These are phyloP conservation scores for Rosa rugosa DNA, from an alignment of 306 rosid genomes.

Conservation along the genomic window DNA sequence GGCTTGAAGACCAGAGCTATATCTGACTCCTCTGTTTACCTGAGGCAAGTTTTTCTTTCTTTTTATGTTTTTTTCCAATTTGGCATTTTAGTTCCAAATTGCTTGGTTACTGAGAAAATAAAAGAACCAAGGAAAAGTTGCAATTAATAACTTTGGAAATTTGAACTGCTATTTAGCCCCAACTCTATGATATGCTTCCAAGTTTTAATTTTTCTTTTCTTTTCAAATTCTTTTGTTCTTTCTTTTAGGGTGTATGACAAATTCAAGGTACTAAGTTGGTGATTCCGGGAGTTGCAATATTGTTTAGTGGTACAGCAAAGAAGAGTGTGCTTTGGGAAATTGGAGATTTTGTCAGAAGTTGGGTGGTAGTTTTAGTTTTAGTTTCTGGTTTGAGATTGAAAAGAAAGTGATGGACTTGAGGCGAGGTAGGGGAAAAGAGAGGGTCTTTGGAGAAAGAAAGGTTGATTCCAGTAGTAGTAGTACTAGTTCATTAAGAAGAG, in stretches of 20 bases:
- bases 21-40: conserved; percentile 23
- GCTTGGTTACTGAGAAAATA: conserved; percentile 20
- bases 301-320: conserved; percentile 34
- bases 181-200: neutral
- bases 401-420: conserved; percentile 30
- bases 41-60: conserved; percentile 29
- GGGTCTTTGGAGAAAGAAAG: conserved; percentile 27
- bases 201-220: neutral
- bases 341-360: conserved; percentile 23
- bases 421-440: conserved; percentile 27
- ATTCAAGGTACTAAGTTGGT: conserved; percentile 17
- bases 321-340: conserved; percentile 25
- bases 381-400: conserved; percentile 22
- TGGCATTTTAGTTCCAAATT: neutral
- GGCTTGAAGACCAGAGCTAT: conserved; percentile 26
- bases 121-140: neutral
- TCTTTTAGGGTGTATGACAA: neutral
- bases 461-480: conserved; percentile 16
- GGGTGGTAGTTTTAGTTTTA: conserved; percentile 14
- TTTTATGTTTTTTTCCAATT: neutral
- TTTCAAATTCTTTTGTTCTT: neutral
- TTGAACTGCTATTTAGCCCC: neutral
- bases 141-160: neutral
- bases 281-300: conserved; percentile 15
- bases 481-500: conserved; percentile 28